These are phyloP conservation scores for Melocanna baccifera DNA, from an alignment of 176 grass and related monocot genomes.

Conservation along the genomic window DNA sequence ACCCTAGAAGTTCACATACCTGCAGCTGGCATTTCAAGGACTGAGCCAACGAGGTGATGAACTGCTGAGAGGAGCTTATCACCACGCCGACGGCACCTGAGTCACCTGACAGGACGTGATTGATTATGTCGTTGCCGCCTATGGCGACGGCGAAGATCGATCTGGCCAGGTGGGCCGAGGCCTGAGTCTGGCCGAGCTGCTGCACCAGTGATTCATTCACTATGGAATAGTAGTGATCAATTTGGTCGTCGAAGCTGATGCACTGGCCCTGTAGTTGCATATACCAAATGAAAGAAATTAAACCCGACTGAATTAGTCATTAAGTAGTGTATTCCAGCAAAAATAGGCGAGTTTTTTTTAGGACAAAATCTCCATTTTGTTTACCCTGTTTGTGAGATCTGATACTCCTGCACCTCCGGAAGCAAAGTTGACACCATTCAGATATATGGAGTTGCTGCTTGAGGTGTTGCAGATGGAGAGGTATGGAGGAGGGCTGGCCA, in stretches of 20 bases:
- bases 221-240: conserved; percentile 28
- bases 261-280: conserved; percentile 39
- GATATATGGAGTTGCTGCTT: conserved; percentile 27
- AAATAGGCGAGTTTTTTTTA: background rate
- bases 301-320: background rate
- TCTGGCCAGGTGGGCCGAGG: conserved; percentile 41
- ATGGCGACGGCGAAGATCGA: conserved; percentile 67
- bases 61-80: background rate
- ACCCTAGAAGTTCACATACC: conserved; percentile 10
- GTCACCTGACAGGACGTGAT: conserved; percentile 7
- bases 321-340: background rate
- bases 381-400: conserved; percentile 53
- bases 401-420: conserved; percentile 61
- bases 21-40: conserved; percentile 51
- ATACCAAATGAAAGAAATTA: background rate
- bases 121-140: conserved; percentile 67
- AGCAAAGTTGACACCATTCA: conserved; percentile 64
- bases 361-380: background rate
- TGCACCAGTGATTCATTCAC: conserved; percentile 39
- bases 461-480: conserved; percentile 32
- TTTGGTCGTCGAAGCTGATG: conserved; percentile 57
- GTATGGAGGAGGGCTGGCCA: conserved; percentile 49
- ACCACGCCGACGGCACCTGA: background rate
- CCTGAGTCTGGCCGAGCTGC: conserved; percentile 34
- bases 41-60: conserved; percentile 25